These are phyloP conservation scores for Chalara sp. DNA, from an alignment of 2,329 filamentous ascomycete species.

Conservation along the genomic window DNA sequence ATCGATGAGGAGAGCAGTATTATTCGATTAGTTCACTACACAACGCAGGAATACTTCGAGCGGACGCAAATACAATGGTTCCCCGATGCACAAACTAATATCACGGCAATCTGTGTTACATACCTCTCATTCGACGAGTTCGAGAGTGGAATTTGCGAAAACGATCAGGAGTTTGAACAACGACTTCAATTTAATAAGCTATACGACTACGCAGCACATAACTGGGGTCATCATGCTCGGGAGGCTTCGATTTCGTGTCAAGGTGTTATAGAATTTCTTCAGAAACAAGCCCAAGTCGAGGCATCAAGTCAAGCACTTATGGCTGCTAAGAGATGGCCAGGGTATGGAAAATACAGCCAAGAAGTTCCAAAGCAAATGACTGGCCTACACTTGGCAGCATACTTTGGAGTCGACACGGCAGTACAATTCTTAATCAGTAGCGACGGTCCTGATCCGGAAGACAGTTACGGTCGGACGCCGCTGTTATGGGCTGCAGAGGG, in stretches of 20 bases:
- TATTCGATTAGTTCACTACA: constrained; percentile 23
- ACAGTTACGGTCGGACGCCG: too few species aligned
- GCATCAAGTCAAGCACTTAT: not conserved
- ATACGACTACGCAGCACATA: not conserved
- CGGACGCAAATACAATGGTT: constrained; percentile 6
- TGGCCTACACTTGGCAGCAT: too few species aligned
- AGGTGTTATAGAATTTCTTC: constrained; percentile 4
- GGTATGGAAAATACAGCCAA: too few species aligned
- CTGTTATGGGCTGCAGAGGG: too few species aligned
- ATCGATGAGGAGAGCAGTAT: constrained; percentile 18
- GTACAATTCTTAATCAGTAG: too few species aligned
- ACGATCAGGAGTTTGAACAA: constrained; percentile 13
- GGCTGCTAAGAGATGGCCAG: not conserved
- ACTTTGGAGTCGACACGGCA: too few species aligned
- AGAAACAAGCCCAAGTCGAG: too few species aligned
- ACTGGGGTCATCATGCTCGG: not conserved
- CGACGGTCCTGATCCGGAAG: too few species aligned
- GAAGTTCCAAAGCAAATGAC: too few species aligned
- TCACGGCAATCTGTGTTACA: constrained; percentile 17
- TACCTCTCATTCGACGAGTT: constrained; percentile 25
- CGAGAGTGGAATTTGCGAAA: constrained; percentile 14
- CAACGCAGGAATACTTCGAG: constrained; percentile 24
- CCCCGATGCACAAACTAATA: constrained; percentile 10
- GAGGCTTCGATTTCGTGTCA: too few species aligned
- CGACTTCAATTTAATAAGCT: not conserved